Base-by-base conservation (phyloP, 257 asterid genomes). In the Scutellaria minor region DNA sequence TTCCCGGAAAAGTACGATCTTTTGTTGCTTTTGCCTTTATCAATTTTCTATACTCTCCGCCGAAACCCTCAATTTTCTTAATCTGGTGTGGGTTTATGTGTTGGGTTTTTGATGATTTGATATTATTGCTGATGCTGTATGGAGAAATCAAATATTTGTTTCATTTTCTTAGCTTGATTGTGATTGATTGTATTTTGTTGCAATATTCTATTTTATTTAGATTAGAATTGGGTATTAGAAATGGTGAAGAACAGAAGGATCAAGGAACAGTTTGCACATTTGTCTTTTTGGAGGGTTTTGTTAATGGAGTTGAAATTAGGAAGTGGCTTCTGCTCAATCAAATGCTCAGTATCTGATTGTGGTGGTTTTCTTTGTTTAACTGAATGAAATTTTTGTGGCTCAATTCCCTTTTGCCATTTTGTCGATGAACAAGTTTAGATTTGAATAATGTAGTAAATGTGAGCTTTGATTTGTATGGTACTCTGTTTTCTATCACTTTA, bases 1-100 rank as follows among this genome's bases (percentile, higher is more conserved):
- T 71, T 48, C 68, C 51, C 15, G 44, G 27, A 53, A 78, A 75
- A 81, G 85, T 78, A 58, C 71, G 42, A 5, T 24, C 6, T 12
- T 64, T 70, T 37, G 24, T 31, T 31, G 37, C 37, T 14, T 68
- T 9, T 27, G 42, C 15, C 3, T 15, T 66, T 58, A 6, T 4
- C 6, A 24, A 24, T 10, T 37, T 15, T 51, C 12, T 31, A 2
- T 31, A 31, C 37, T 4, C 62, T 39, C 6, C 18, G 35, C 13
- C 10, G 44, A 15, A 37, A 48, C 11, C 46, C 15, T 35, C 8
- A 39, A 18, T 61, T 64, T 59, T 10, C 3, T 5, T 11, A 41
- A 35, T 13, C 47, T 69, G 66, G 5, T 31, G 41, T 44, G 61
- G 71, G 46, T 52, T 70, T 66, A 35, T 13, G 37, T 37, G 18